phyloP scores from a whole-genome alignment of 1,139 yeast species.

The Saccharomyces hybrid region DNA sequence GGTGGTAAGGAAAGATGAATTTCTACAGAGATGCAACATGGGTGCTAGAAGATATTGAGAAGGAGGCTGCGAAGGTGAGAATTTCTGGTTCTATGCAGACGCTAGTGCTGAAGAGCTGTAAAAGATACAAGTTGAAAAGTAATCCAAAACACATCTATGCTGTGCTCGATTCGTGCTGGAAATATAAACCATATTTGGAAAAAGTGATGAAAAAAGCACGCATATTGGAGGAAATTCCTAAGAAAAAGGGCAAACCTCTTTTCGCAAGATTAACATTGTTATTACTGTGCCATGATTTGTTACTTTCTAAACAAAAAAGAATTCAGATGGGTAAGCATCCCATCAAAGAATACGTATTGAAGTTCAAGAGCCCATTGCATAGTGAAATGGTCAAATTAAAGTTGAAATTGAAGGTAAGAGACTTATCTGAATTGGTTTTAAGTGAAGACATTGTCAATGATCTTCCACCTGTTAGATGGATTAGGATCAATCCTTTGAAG shows the following conservation, averaged over 20 bases:
- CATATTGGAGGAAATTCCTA: constrained; percentile 40
- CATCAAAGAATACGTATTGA: constrained; percentile 69
- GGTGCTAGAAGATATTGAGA: constrained; percentile 33
- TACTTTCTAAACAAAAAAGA: constrained; percentile 68
- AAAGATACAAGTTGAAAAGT: constrained; percentile 40
- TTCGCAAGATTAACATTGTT: constrained; percentile 31
- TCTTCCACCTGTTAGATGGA: constrained; percentile 84
- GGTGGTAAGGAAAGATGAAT: constrained; percentile 38
- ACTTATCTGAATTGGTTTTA: constrained; percentile 35
- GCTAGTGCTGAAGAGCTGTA: constrained; percentile 54
- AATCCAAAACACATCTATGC: constrained; percentile 83
- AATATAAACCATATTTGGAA: constrained; percentile 55
- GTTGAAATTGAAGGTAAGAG: constrained; percentile 42
- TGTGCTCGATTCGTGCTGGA: constrained; percentile 66
- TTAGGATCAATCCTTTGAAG: constrained; percentile 62
- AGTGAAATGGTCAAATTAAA: constrained; percentile 78
- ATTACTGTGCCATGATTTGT: constrained; percentile 69
- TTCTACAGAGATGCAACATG: constrained; percentile 56
- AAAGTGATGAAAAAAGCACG: constrained; percentile 60
- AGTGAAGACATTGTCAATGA: constrained; percentile 36
- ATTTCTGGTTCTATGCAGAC: constrained; percentile 54
- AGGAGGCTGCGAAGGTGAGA: constrained; percentile 32
- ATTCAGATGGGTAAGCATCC: constrained; percentile 88
- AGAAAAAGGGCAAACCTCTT: constrained; percentile 36
- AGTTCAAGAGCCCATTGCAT: constrained; percentile 68